These are phyloP conservation scores for Geopyxis carbonaria DNA, from an alignment of 495 filamentous ascomycete genomes.

Conservation along the genomic window DNA sequence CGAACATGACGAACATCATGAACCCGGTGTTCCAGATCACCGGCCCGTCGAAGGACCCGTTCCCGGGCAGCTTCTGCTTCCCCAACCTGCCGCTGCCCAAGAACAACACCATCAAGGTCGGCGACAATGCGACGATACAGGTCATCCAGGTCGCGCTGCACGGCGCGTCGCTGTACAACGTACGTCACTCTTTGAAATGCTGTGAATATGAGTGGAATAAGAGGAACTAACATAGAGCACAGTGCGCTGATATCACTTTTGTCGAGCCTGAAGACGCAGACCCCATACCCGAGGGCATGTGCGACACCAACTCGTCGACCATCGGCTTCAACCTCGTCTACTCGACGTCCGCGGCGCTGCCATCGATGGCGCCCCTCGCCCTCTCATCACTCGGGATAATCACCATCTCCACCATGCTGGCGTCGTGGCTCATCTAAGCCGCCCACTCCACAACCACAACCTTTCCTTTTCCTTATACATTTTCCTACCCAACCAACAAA, in stretches of 20 bases:
- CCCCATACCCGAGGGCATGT: conserved; percentile 42
- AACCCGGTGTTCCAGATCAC: conserved; percentile 67
- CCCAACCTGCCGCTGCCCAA: conserved; percentile 77
- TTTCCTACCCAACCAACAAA: too few species aligned
- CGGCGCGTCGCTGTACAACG: conserved; percentile 79
- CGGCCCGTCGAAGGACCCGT: conserved; percentile 65
- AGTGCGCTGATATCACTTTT: conserved; percentile 84
- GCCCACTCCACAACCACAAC: too few species aligned
- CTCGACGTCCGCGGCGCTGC: conserved; percentile 23
- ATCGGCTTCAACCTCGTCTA: conserved; percentile 48
- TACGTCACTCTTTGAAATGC: conserved; percentile 32
- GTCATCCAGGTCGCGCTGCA: conserved; percentile 77
- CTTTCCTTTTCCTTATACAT: too few species aligned
- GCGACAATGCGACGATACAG: conserved; percentile 90
- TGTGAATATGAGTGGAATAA: neutral
- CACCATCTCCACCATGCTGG: neutral
- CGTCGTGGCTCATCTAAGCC: too few species aligned
- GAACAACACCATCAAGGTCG: conserved; percentile 51
- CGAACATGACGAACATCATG: conserved; percentile 83
- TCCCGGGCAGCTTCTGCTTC: conserved; percentile 74
- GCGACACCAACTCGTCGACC: conserved; percentile 42
- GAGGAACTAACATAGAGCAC: neutral
- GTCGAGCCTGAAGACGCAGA: conserved; percentile 44
- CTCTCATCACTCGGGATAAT: neutral
- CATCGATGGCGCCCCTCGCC: neutral